Percentiles rank a stretch among this genome's conserved stretches.
phyloP scores from a whole-genome alignment of 2,329 filamentous ascomycete species.

The Blastomyces emzantsi region DNA sequence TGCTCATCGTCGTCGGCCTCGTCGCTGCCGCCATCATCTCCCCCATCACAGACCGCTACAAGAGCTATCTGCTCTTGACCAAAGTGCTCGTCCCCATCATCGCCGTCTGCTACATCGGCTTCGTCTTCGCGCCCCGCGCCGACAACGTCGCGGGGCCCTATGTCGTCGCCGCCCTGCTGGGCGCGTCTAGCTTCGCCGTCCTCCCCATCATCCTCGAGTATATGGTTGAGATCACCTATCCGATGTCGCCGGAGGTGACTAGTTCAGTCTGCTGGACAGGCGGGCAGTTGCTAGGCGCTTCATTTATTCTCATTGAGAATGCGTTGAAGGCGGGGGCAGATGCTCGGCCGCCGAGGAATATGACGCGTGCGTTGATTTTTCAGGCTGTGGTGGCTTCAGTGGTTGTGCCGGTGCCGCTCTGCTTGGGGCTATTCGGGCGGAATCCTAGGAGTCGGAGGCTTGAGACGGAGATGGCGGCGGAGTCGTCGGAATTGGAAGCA shows the following conservation, averaged over 20 bases:
- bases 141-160: constrained; percentile 51
- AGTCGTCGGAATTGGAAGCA: background rate
- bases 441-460: constrained; percentile 32
- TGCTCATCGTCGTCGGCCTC: constrained; percentile 84
- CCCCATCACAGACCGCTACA: constrained; percentile 76
- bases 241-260: constrained; percentile 75
- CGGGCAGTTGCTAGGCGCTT: constrained; percentile 73
- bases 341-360: constrained; percentile 56
- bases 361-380: constrained; percentile 69
- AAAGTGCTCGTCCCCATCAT: constrained; percentile 67
- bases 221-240: constrained; percentile 77
- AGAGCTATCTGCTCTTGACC: constrained; percentile 65
- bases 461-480: constrained; percentile 29
- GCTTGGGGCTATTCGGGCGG: constrained; percentile 60
- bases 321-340: constrained; percentile 50
- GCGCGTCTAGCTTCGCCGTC: constrained; percentile 69
- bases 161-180: constrained; percentile 64
- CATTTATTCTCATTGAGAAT: constrained; percentile 77
- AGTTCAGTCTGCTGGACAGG: constrained; percentile 76
- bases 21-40: constrained; percentile 65
- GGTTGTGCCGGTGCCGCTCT: constrained; percentile 58
- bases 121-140: constrained; percentile 70
- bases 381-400: constrained; percentile 61
- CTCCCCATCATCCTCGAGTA: constrained; percentile 82
- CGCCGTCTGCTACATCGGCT: constrained; percentile 60